phyloP scores from a whole-genome alignment of 352 stramenopile species.

The Pythium chondricola region DNA sequence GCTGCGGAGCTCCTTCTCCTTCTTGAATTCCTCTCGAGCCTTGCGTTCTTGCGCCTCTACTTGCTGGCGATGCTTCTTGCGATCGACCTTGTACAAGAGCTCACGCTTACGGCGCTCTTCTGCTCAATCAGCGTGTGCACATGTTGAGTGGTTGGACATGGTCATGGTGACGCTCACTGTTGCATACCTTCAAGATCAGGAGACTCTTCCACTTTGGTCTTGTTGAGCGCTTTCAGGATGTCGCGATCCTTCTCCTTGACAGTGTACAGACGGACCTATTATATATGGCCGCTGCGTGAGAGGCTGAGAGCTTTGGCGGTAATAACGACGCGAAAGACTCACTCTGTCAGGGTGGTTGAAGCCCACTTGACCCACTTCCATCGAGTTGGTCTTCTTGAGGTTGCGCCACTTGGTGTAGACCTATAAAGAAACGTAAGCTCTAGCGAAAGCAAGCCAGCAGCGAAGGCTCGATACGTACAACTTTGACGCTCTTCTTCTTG shows the following conservation, averaged over 20 bases:
- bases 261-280: conserved; percentile 57
- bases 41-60: conserved; percentile 47
- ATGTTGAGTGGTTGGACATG: too few relatives aligned
- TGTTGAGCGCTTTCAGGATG: conserved; percentile 84
- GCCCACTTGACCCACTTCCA: conserved; percentile 90
- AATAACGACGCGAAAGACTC: conserved; percentile 4
- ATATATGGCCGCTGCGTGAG: background rate
- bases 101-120: conserved; percentile 61
- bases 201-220: conserved; percentile 73
- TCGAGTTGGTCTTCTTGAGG: conserved; percentile 84
- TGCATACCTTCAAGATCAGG: conserved; percentile 68
- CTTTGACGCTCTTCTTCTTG: conserved; percentile 87
- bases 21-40: conserved; percentile 49
- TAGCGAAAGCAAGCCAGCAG: too few relatives aligned
- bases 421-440: too few relatives aligned
- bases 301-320: background rate
- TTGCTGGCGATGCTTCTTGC: conserved; percentile 61
- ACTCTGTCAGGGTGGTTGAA: conserved; percentile 70
- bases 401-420: conserved; percentile 93
- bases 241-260: conserved; percentile 83
- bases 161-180: too few relatives aligned
- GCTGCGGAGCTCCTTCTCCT: conserved; percentile 70
- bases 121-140: too few relatives aligned
- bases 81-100: conserved; percentile 61
- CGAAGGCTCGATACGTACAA: too few relatives aligned